phyloP scores from a whole-genome alignment of 768 basidiomycete genomes.

The Mrakia gelida region DNA sequence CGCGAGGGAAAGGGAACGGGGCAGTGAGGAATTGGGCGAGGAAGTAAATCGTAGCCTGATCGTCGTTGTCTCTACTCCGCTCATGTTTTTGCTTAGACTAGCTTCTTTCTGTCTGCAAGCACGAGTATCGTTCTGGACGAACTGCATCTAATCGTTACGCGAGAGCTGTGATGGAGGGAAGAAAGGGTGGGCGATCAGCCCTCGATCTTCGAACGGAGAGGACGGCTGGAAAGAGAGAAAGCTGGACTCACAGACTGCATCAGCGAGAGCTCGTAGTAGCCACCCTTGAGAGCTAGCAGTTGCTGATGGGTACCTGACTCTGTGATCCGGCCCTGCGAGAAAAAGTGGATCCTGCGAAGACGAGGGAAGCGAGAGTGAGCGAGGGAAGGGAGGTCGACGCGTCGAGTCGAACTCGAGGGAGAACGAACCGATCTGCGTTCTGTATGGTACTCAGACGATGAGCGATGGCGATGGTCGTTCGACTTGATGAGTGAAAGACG shows the following conservation, averaged over 20 bases:
- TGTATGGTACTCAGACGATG: constrained; percentile 91
- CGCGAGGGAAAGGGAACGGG: too few species aligned
- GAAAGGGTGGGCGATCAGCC: too few species aligned
- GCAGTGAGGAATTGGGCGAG: neutral
- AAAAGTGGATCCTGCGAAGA: neutral
- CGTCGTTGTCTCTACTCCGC: too few species aligned
- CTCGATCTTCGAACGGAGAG: too few species aligned
- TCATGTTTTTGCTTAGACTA: too few species aligned
- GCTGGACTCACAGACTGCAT: constrained; percentile 15
- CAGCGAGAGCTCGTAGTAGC: constrained; percentile 28
- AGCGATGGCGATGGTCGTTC: constrained; percentile 70
- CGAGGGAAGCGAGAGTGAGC: neutral
- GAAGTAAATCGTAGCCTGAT: too few species aligned
- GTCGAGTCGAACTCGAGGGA: constrained; percentile 2
- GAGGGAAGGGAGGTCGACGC: neutral
- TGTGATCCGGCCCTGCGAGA: neutral
- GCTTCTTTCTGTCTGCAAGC: too few species aligned
- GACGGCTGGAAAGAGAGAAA: too few species aligned
- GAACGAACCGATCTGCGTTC: constrained; percentile 53
- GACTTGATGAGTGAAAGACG: too few species aligned
- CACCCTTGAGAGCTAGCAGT: constrained; percentile 27
- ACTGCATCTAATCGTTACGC: too few species aligned
- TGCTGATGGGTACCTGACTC: constrained; percentile 30
- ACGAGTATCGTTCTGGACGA: too few species aligned
- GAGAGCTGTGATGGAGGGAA: too few species aligned